phyloP scores from a whole-genome alignment of 2,329 filamentous ascomycete genomes.

The Colletotrichum navitas region DNA sequence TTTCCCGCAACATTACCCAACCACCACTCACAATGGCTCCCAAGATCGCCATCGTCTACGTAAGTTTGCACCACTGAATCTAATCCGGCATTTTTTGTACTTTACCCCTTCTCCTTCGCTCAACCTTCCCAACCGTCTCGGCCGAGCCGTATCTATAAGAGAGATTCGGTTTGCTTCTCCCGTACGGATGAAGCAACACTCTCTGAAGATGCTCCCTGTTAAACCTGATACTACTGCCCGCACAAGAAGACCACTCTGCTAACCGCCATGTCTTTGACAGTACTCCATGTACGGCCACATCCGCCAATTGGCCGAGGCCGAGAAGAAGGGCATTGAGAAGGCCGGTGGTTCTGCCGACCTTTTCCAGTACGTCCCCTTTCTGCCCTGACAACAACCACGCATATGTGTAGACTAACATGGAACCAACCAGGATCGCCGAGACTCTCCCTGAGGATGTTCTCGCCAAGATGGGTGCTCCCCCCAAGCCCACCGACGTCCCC shows the following conservation, averaged over 20 bases:
- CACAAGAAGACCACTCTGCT: slow-evolving; percentile 12
- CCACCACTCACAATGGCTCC: slow-evolving; percentile 77
- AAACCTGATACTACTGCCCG: slow-evolving; percentile 16
- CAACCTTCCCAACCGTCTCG: not conserved
- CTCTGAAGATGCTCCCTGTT: not conserved
- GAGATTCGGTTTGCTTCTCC: not conserved
- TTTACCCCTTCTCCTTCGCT: not conserved
- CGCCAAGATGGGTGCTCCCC: slow-evolving; percentile 88
- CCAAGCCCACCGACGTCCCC: slow-evolving; percentile 77
- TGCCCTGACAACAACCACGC: not conserved
- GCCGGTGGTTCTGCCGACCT: slow-evolving; percentile 86
- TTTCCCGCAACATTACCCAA: slow-evolving; percentile 26
- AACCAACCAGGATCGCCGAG: slow-evolving; percentile 75
- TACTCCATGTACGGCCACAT: slow-evolving; percentile 98
- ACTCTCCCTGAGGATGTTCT: slow-evolving; percentile 89
- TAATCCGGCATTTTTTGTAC: slow-evolving; percentile 30
- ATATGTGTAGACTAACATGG: slow-evolving; percentile 14
- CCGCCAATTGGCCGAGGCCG: slow-evolving; percentile 84
- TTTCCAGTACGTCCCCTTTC: slow-evolving; percentile 73
- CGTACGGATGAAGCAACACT: not conserved
- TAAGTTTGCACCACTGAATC: slow-evolving; percentile 60
- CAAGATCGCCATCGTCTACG: slow-evolving; percentile 91
- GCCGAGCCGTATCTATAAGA: no score
- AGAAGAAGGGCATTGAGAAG: slow-evolving; percentile 89
- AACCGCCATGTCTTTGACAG: slow-evolving; percentile 57